These are phyloP conservation scores for Sphagnum magellanicum DNA, from an alignment of 228 moss, liverwort and hornwort species.

Conservation along the genomic window DNA sequence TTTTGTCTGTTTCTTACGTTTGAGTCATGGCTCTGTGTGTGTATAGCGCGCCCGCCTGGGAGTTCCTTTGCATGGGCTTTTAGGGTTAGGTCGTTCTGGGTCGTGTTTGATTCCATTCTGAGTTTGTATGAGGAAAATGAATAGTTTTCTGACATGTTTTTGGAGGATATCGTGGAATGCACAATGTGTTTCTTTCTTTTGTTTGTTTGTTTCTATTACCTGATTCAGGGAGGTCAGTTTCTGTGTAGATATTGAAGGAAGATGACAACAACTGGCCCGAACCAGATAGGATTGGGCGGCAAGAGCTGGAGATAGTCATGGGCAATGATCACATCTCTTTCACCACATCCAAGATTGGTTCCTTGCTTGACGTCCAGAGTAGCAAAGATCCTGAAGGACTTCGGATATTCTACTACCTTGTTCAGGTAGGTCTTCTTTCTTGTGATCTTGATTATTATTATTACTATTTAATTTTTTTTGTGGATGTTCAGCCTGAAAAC, in stretches of 20 bases:
- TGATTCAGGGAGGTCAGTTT: too few relatives aligned
- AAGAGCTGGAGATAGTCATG: constrained; percentile 96
- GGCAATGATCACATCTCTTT: constrained; percentile 96
- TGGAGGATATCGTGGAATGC: too few relatives aligned
- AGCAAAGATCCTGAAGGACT: constrained; percentile 95
- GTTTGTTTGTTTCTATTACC: too few relatives aligned
- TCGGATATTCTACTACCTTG: constrained; percentile 91
- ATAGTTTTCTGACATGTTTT: too few relatives aligned
- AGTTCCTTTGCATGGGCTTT: too few relatives aligned
- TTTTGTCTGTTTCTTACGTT: too few relatives aligned
- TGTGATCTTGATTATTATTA: background rate
- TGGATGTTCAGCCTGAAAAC: background rate
- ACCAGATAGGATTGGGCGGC: constrained; percentile 84
- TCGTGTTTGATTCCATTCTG: too few relatives aligned
- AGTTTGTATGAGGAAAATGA: too few relatives aligned
- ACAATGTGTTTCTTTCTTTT: too few relatives aligned
- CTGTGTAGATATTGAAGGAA: constrained; percentile 83
- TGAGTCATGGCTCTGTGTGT: too few relatives aligned
- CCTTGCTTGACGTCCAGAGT: constrained; percentile 92
- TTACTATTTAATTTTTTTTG: background rate
- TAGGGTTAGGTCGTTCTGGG: too few relatives aligned
- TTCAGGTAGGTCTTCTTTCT: constrained; percentile 41
- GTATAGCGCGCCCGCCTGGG: too few relatives aligned
- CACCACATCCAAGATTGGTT: constrained; percentile 93
- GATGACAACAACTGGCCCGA: constrained; percentile 99